Evolutionary conservation across 2,329 filamentous ascomycete species (phyloP).

Genomic region (Fusarium keratoplasticum): DNA sequence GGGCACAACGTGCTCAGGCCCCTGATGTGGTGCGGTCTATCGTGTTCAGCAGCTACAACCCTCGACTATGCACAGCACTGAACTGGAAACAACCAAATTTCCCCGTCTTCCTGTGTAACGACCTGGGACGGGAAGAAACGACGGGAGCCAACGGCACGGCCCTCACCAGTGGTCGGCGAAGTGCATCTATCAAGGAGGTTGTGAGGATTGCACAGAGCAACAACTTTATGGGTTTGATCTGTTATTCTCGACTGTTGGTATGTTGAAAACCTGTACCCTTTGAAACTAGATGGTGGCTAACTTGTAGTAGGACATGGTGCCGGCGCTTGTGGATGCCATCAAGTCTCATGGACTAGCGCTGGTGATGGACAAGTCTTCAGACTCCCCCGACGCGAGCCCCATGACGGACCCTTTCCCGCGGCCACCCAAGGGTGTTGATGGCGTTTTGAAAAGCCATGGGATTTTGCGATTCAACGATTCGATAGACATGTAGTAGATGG

Average conservation of each 20-base stretch:
- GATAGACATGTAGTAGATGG: constrained; percentile 74
- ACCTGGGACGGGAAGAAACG: constrained; percentile 75
- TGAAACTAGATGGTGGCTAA: not conserved
- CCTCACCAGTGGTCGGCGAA: constrained; percentile 74
- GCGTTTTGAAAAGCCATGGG: constrained; percentile 85
- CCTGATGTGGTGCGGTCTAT: constrained; percentile 83
- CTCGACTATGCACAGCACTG: constrained; percentile 88
- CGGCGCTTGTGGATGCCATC: constrained; percentile 90
- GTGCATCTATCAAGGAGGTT: constrained; percentile 92
- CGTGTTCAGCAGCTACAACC: constrained; percentile 94
- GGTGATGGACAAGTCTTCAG: constrained; percentile 85
- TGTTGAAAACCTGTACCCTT: constrained; percentile 47
- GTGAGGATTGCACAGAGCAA: constrained; percentile 94
- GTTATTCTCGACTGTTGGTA: constrained; percentile 87
- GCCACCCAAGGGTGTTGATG: constrained; percentile 86
- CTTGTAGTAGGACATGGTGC: constrained; percentile 81
- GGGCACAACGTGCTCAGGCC: constrained; percentile 71
- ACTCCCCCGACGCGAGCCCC: constrained; percentile 55
- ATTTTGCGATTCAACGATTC: constrained; percentile 94
- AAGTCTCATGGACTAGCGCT: constrained; percentile 94
- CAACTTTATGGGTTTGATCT: constrained; percentile 98
- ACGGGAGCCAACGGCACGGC: constrained; percentile 52
- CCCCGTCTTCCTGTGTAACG: constrained; percentile 94
- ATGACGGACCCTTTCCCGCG: constrained; percentile 65
- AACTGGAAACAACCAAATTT: constrained; percentile 99